phyloP scores from a whole-genome alignment of 176 grass and related monocot species.

The Puya raimondii region DNA sequence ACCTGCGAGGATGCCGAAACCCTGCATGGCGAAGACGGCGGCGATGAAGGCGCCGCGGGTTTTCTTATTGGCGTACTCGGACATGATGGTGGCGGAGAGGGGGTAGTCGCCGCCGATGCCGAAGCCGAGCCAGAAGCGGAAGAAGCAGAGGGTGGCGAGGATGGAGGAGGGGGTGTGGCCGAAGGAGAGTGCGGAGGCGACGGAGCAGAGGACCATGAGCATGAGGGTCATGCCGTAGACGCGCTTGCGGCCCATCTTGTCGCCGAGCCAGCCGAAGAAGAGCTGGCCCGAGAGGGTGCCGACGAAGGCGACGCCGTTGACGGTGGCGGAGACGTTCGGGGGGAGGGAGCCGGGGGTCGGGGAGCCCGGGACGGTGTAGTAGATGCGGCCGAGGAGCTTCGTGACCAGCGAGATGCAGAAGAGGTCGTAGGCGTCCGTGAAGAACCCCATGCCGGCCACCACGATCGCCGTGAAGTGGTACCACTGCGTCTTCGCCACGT shows the following conservation, averaged over 20 bases:
- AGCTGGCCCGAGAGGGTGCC: conserved; percentile 63
- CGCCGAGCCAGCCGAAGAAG: conserved; percentile 92
- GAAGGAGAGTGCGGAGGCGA: conserved; percentile 63
- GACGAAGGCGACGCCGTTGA: conserved; percentile 59
- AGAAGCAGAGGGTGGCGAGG: conserved; percentile 78
- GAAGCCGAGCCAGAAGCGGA: conserved; percentile 92
- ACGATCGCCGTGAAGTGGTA: conserved; percentile 77
- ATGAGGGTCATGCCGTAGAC: conserved; percentile 88
- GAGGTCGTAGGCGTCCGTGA: conserved; percentile 39
- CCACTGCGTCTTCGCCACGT: conserved; percentile 60
- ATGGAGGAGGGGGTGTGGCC: conserved; percentile 31
- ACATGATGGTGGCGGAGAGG: conserved; percentile 85
- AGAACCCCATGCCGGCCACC: conserved; percentile 41
- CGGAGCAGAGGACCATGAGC: conserved; percentile 67
- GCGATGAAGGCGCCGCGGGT: conserved; percentile 46
- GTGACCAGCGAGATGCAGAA: conserved; percentile 54
- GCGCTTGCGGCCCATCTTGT: conserved; percentile 69
- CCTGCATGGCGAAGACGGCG: conserved; percentile 48
- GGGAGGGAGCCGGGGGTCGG: conserved; percentile 37
- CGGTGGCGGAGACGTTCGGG: conserved; percentile 42
- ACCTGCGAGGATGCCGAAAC: conserved; percentile 52
- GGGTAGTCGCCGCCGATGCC: conserved; percentile 93
- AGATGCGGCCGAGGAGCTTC: conserved; percentile 76
- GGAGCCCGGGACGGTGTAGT: conserved; percentile 42
- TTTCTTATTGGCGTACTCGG: conserved; percentile 85